Evolutionary conservation across 352 stramenopile species (phyloP), one percentile per base, ranked within the genome.

Genomic region (Halophytophthora polymorphica): DNA sequence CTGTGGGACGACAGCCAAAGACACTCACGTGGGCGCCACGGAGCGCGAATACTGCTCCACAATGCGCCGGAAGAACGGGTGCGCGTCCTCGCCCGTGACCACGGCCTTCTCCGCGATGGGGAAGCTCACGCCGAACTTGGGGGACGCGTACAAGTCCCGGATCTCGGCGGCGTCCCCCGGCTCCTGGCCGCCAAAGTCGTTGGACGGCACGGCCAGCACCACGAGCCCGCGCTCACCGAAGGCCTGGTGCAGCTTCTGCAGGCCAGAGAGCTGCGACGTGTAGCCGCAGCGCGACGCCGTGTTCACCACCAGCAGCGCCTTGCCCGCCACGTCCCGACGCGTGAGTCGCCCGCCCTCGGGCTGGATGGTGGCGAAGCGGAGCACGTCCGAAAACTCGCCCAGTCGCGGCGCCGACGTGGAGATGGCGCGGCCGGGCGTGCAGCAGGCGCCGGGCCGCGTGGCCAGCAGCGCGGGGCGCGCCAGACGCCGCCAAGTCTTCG

Each of bases 101-200:
- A 42, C 19, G 25, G 56, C 56, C 61, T 86, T 88, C 14, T 55
- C 63, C 10, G 76, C 66, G 53, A 90, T 72, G 11, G 63, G 56
- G 49, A 90, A 90, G 15, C 58, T 69, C 29, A 82, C 73, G 15
- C 68, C 58, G 61, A 74, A 71, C 15, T 51, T 56, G 2, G 31
- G 6, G 2, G 53, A 47, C 34, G 55, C 60, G 58, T 90, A 90
- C 21, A 64, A 48, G 37, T 64, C 42, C 19, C 64, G 50, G 44
- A 90, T 66, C 28, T 77, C 73, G n/a, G 70, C 60, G 17, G 66
- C 55, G 38, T 47, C 61, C 18, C 60, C 64, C 10, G 77, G 66
- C 54, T 90, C 79, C 45, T 77, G 68, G 15, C 54, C 59, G 18
- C 67, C 73, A 63, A 90, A 90, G 52, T 90, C 79, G 46, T 86